Evolutionary conservation across 768 basidiomycete genomes (phyloP), one percentile per base, ranked within the genome.

Genomic region (Filobasidium floriforme): DNA sequence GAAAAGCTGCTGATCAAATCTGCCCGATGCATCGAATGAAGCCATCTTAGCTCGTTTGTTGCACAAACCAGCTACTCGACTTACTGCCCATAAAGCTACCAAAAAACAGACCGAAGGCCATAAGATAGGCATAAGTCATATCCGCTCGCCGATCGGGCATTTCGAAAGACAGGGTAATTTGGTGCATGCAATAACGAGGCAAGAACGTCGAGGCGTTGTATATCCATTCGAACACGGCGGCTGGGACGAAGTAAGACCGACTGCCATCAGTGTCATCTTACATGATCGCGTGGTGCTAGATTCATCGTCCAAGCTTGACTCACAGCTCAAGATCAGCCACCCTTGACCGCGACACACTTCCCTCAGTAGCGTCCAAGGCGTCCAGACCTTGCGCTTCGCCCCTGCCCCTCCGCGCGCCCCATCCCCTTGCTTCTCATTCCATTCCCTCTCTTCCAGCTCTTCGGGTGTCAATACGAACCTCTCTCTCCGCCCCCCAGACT

Each of bases 111-210:
- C 67, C 70, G 60, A 70, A 70, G 46, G 73, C 75, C 70, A 77
- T 73, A 22, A 77, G 67, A 60, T 73, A 69, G 0, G 72, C 70
- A 60, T 77, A 75, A 18, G 69, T 59, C 52, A 70, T 73, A 44
- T 73, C 72, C 24, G 37, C 11, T n/a, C 24, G 43, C 10, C 41
- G 46, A 43, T n/a, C 40, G 0, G 70, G 70, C 14, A 67, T 59
- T 14, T 73, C 62, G 57, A 74, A 74, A 2, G 72, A 67, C 7
- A 70, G 14, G 64, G 75, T 71, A 46, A 77, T 69, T 51, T 77
- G 70, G 52, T 72, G 68, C 60, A 73, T 43, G 32, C 57, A 65
- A 28, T 60, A 65, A 1, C 43, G 64, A 18, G 64, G 57, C 10
- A 65, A n/a, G 43, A 65, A 65, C 22, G 54, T 57, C 18, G 54